Evolutionary conservation across 805 yeast species (phyloP), one percentile per base, ranked within the genome.

Genomic region (Kodamaea fukazawae): DNA sequence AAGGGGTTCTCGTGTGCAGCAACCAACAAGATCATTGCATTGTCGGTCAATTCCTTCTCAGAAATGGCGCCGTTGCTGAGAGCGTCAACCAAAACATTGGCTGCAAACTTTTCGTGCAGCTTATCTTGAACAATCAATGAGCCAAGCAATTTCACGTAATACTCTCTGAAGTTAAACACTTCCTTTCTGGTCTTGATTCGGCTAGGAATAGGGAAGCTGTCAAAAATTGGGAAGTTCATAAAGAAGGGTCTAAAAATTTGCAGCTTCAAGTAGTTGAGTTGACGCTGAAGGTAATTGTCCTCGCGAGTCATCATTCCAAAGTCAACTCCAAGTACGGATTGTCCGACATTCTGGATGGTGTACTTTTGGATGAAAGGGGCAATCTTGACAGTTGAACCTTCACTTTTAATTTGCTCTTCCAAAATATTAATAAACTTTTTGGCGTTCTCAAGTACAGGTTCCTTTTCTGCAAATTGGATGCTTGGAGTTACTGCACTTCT

Each of bases 1-100:
- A 76, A 78, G 0, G 84, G 84, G 44, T 79, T 79, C 47, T 79
- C 84, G 53, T 79, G 84, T 0, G 83, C 84, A 0, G 84, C 84
- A 32, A 79, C 74, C 49, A 78, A 54, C 3, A 76, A 60, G 12
- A 79, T 78, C 7, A 76, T 71, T 12, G 76, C 63, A 53, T 79
- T 79, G 49, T 79, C 83, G 2, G 63, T 55, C 38, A 76, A 65
- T 46, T 78, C 82, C 35, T 68, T 63, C 37, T 66, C 57, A 2
- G 73, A 61, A 2, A 79, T 60, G 3, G 45, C 38, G 0, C 67
- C 71, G 6, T 45, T 44, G 4, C 65, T 54, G 30, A 61, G 55
- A 1, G 78, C 76, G 4, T 60, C 54, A 7, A 68, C 62, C 8
- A 78, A 53, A 11, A 41, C 17, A 37, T 65, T 67, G 1, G 73